These are phyloP conservation scores for Xerocomus amazonicus DNA, from an alignment of 1,284 basidiomycete genomes.

Conservation along the genomic window DNA sequence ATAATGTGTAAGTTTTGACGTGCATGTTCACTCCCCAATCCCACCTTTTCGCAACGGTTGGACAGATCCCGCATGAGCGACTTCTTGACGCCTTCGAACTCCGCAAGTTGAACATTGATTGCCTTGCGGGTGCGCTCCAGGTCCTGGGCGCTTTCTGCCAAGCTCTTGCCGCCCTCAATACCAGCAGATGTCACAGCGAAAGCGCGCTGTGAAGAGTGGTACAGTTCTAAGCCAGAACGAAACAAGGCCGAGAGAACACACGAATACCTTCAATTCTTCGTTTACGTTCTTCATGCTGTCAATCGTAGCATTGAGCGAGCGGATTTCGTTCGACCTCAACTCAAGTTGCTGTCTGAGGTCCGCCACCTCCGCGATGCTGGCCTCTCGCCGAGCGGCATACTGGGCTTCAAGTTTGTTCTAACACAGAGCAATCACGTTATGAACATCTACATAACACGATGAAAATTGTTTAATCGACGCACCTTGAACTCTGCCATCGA, in stretches of 20 bases:
- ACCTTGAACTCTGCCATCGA: constrained; percentile 91
- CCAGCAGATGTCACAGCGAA: constrained; percentile 96
- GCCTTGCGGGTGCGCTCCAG: constrained; percentile 96
- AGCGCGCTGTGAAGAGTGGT: constrained; percentile 64
- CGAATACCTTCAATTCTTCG: constrained; percentile 89
- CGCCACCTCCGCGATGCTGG: constrained; percentile 81
- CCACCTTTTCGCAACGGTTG: constrained; percentile 98
- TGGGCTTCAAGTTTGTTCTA: constrained; percentile 93
- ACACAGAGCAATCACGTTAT: constrained; percentile 14
- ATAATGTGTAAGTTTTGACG: constrained; percentile 9
- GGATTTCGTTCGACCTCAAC: constrained; percentile 81
- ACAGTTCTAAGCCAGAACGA: constrained; percentile 8
- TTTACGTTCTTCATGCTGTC: constrained; percentile 96
- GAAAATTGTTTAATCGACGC: constrained; percentile 18
- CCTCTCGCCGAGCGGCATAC: constrained; percentile 89
- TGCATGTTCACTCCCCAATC: constrained; percentile 7
- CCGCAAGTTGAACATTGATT: constrained; percentile 94
- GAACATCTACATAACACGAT: constrained; percentile 6
- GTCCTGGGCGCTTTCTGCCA: constrained; percentile 95
- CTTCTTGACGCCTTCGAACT: constrained; percentile 99
- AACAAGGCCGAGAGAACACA: background rate
- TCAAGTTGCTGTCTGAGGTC: constrained; percentile 93
- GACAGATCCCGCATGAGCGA: constrained; percentile 98
- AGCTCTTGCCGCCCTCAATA: constrained; percentile 93
- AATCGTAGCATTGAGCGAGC: constrained; percentile 80